Conservation (phyloP, 768 basidiomycete species). For the Vararia minispora region DNA sequence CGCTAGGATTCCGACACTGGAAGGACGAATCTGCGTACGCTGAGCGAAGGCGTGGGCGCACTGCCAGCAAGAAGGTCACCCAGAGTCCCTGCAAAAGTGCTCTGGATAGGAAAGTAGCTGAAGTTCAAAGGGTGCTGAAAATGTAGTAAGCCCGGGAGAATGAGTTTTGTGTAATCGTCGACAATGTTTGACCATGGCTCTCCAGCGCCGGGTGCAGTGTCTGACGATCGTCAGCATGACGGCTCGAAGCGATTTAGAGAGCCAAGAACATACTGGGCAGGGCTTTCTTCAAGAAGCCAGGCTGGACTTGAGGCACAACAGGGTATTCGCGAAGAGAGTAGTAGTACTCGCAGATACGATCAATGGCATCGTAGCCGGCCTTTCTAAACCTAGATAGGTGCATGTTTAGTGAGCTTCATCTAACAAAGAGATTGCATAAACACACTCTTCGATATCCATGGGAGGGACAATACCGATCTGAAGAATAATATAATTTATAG, state of each 20-base stretch:
- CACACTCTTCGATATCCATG: too few relatives aligned
- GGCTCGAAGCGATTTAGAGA: constrained; percentile 9
- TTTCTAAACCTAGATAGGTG: constrained; percentile 51
- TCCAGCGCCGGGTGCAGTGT: constrained; percentile 48
- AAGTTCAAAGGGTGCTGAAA: constrained; percentile 90
- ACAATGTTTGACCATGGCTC: constrained; percentile 66
- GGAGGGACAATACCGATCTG: too few relatives aligned
- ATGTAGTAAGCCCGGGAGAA: constrained; percentile 74
- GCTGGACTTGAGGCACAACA: constrained; percentile 63
- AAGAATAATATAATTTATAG: too few relatives aligned
- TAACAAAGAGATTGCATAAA: too few relatives aligned
- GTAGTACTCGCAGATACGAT: constrained; percentile 85
- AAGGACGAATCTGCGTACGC: constrained; percentile 33
- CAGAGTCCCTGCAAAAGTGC: constrained; percentile 69
- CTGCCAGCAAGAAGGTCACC: constrained; percentile 73
- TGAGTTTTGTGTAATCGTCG: constrained; percentile 66
- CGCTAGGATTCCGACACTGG: too few relatives aligned
- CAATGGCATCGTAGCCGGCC: constrained; percentile 78
- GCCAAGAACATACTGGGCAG: constrained; percentile 38
- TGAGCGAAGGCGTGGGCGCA: constrained; percentile 78
- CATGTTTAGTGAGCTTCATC: too few relatives aligned
- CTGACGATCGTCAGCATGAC: constrained; percentile 19
- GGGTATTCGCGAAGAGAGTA: constrained; percentile 45
- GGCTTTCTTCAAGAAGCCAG: constrained; percentile 63
- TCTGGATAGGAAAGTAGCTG: constrained; percentile 73